Evolutionary conservation across 2,329 filamentous ascomycete species (phyloP).

Genomic region (Ascochyta clinopodiicola): DNA sequence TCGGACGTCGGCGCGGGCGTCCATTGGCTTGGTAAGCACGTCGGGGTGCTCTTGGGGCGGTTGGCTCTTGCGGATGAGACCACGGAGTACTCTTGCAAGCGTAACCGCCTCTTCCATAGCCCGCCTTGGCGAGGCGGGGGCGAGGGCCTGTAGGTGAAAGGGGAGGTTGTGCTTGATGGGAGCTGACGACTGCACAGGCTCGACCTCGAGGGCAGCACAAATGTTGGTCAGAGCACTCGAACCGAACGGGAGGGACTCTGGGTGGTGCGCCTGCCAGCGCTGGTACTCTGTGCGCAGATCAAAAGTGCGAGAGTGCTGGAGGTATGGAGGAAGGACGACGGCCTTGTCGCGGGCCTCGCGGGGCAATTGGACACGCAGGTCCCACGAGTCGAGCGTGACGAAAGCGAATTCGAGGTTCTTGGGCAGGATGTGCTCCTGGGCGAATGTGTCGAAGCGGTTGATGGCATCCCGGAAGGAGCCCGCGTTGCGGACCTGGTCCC

Average conservation of each 20-base stretch:
- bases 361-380: constrained; percentile 94
- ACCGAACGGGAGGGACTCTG: constrained; percentile 94
- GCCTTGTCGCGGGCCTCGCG: constrained; percentile 98
- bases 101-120: constrained; percentile 98
- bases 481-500: constrained; percentile 98
- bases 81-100: constrained; percentile 86
- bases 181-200: constrained; percentile 95
- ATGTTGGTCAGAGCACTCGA: constrained; percentile 96
- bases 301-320: constrained; percentile 97
- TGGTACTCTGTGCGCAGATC: constrained; percentile 97
- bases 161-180: constrained; percentile 99
- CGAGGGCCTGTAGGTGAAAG: constrained; percentile 95
- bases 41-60: constrained; percentile 92
- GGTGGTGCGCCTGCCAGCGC: constrained; percentile 97
- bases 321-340: constrained; percentile 92
- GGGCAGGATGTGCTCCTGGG: constrained; percentile 85
- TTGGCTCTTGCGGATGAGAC: constrained; percentile 94
- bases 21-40: constrained; percentile 93
- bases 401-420: constrained; percentile 98
- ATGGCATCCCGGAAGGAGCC: constrained; percentile 97
- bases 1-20: constrained; percentile 93
- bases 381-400: constrained; percentile 97
- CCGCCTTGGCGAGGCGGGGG: constrained; percentile 90
- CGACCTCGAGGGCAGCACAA: constrained; percentile 95
- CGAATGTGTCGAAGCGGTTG: constrained; percentile 92